Evolutionary conservation across 768 basidiomycete species (phyloP), one percentile per base, ranked within the genome.

Genomic region (Rhizopogon vesiculosus): DNA sequence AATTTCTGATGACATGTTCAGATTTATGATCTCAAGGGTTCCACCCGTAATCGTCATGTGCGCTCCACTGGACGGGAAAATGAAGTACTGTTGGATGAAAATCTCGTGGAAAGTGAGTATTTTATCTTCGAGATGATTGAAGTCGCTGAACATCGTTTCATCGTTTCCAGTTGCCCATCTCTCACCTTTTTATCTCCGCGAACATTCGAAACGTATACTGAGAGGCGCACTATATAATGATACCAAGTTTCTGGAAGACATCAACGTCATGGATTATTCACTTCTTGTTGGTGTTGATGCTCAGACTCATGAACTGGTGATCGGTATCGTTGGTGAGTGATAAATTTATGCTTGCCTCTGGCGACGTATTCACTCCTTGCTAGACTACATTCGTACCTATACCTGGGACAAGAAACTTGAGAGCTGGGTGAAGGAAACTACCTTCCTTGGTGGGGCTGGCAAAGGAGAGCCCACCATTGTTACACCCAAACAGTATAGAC

Each of bases 361-460:
- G 10, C 33, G 25, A 25, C 25, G 18, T 19, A 43, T 48, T 54
- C 8, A 39, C 19, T 51, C 51, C 12, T 28, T 25, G 12, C 5
- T 53, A 95, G 93, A 97, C 69, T 97, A 93, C 65, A 91, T 96
- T 60, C 88, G 94, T 8, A 94, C 93, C 3, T 96, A 95, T 66
- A 96, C 93, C 0, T 97, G 93, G 93, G 97, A 99, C 75, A 99
- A 99, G 76, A 94, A 93, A 62, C 75, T 99, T 16, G 97, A 98
- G 73, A 98, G 88, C 57, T 97, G 93, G 94, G 93, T 98, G 43
- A 99, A 98, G 66, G 97, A 98, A 62, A 87, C 92, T 2, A 81
- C 91, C 0, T 93, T 95, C 71, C 76, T 98, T 22, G 94, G 92
- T 45, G 89, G 84, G 19, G 80, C 82, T 43, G 86, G 85, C 42